Evolutionary conservation across 441 rosid genomes (phyloP).

Genomic region (Daphne laureola): DNA sequence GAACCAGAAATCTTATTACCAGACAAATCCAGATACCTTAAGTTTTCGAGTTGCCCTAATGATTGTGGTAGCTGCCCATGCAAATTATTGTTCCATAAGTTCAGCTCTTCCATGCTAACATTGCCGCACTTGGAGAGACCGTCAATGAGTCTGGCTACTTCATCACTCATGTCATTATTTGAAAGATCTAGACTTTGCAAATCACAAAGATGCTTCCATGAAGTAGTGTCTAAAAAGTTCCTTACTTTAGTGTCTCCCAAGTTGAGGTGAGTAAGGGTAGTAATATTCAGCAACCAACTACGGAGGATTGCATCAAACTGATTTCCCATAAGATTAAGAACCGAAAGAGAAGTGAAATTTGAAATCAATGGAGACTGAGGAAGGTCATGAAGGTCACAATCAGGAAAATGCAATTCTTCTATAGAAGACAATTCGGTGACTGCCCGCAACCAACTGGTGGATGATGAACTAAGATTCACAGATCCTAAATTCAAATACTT

Average conservation of each 20-base stretch:
- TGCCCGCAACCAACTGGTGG: background rate
- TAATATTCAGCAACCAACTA: too few relatives aligned
- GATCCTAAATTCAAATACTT: conserved; percentile 1
- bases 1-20: background rate
- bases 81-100: background rate
- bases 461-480: background rate
- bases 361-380: background rate
- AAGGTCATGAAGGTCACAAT: background rate
- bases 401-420: background rate
- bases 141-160: background rate
- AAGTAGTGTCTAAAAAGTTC: too few relatives aligned
- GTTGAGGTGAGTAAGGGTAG: too few relatives aligned
- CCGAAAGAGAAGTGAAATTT: background rate
- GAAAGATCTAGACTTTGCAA: background rate
- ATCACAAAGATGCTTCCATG: background rate
- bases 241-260: too few relatives aligned
- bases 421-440: conserved; percentile 4
- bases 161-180: background rate
- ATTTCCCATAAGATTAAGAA: too few relatives aligned
- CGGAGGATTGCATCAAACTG: too few relatives aligned
- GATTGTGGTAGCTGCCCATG: background rate
- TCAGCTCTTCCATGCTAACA: background rate
- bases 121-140: background rate
- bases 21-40: background rate
- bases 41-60: background rate